Conservation (phyloP, 495 filamentous ascomycete genomes). For the Neurospora sp. region DNA sequence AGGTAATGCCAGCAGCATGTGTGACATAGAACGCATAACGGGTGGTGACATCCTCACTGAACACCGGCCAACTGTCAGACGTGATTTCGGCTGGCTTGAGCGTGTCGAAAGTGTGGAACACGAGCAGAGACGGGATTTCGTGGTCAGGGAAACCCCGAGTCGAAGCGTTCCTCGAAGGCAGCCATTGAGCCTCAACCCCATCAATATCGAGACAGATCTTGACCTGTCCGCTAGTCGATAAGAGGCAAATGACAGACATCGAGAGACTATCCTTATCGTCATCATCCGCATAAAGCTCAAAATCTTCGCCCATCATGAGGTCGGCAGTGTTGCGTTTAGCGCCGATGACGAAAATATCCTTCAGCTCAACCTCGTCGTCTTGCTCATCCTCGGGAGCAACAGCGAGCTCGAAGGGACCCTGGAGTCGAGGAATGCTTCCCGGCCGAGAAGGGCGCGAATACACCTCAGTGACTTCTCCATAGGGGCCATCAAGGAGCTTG, state of each 20-base stretch:
- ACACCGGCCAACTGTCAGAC: conserved; percentile 56
- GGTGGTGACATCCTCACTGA: conserved; percentile 61
- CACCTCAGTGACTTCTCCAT: conserved; percentile 42
- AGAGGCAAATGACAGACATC: conserved; percentile 60
- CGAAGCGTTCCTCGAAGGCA: conserved; percentile 45
- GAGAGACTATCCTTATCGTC: conserved; percentile 56
- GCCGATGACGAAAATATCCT: conserved; percentile 45
- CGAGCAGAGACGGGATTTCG: conserved; percentile 30
- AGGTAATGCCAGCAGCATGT: conserved; percentile 56
- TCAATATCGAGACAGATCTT: conserved; percentile 72
- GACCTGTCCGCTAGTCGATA: conserved; percentile 62
- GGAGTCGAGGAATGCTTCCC: conserved; percentile 64
- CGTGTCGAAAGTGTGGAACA: conserved; percentile 52
- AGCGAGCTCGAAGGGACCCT: conserved; percentile 74
- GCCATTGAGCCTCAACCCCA: conserved; percentile 76
- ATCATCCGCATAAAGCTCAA: conserved; percentile 42
- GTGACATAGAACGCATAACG: conserved; percentile 75
- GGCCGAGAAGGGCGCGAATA: conserved; percentile 61
- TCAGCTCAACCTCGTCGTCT: conserved; percentile 54
- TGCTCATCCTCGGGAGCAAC: conserved; percentile 52
- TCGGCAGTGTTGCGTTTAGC: conserved; percentile 44
- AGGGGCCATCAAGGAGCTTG: conserved; percentile 30
- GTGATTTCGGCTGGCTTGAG: conserved; percentile 38
- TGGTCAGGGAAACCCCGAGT: conserved; percentile 26
- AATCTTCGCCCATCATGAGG: conserved; percentile 52